Percentiles rank a stretch among this genome's conserved stretches.
Conservation (phyloP, 768 basidiomycete genomes). For the Trametopsis cervina region DNA sequence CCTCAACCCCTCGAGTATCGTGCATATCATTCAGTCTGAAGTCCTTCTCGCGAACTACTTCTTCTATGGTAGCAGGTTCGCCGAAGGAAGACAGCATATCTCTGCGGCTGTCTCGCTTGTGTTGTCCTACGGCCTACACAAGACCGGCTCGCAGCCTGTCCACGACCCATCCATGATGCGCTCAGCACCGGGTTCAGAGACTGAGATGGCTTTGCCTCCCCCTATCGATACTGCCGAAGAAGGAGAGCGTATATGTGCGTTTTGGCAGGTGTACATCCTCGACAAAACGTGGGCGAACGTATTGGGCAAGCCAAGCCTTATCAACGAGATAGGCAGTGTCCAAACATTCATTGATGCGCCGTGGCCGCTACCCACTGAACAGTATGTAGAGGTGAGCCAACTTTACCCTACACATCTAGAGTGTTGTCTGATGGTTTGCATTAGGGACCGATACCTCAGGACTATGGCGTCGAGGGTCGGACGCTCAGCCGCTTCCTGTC, state of each 20-base stretch:
- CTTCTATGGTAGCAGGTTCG: constrained; percentile 47
- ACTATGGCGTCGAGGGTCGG: constrained; percentile 33
- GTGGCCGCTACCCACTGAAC: constrained; percentile 30
- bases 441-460: constrained; percentile 35
- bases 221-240: constrained; percentile 43
- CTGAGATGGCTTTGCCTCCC: constrained; percentile 17
- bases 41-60: constrained; percentile 63
- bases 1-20: constrained; percentile 22
- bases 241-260: constrained; percentile 57
- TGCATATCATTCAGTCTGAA: constrained; percentile 27
- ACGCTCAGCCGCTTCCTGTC: constrained; percentile 45
- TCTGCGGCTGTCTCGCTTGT: constrained; percentile 34
- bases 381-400: constrained; percentile 26
- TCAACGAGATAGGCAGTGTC: constrained; percentile 45
- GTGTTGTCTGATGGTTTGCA: constrained; percentile 17
- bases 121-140: constrained; percentile 21
- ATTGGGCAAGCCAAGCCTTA: constrained; percentile 42
- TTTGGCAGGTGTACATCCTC: constrained; percentile 55
- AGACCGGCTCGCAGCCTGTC: constrained; percentile 16
- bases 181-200: constrained; percentile 12
- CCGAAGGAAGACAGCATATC: constrained; percentile 50
- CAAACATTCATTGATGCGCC: constrained; percentile 30
- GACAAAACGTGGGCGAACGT: constrained; percentile 53
- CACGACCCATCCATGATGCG: constrained; percentile 1
- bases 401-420: background rate